Evolutionary conservation across 2,329 filamentous ascomycete genomes (phyloP).

Genomic region (Alternaria consortialis): DNA sequence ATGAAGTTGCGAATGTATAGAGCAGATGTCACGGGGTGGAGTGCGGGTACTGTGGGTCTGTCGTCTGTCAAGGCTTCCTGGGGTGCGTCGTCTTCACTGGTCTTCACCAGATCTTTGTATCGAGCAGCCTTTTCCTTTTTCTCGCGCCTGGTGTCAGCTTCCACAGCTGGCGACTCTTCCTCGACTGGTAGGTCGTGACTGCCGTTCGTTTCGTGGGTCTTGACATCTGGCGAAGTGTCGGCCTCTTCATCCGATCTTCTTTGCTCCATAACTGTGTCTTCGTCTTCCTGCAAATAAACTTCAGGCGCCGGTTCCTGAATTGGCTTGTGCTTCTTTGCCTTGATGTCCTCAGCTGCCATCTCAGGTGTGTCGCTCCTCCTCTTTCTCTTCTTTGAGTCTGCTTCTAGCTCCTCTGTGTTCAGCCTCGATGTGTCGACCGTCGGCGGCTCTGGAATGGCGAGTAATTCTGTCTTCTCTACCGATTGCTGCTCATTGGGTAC

Average conservation of each 20-base stretch:
- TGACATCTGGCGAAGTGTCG: slow-evolving; percentile 15
- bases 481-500: slow-evolving; percentile 40
- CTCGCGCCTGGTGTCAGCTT: slow-evolving; percentile 21
- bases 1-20: slow-evolving; percentile 92
- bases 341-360: slow-evolving; percentile 46
- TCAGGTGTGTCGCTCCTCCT: slow-evolving; percentile 53
- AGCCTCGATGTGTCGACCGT: slow-evolving; percentile 46
- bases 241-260: slow-evolving; percentile 30
- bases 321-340: slow-evolving; percentile 55
- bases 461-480: slow-evolving; percentile 43
- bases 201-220: slow-evolving; percentile 11
- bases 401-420: slow-evolving; percentile 49
- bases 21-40: slow-evolving; percentile 53
- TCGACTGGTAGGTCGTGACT: slow-evolving; percentile 5
- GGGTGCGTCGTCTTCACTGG: slow-evolving; percentile 18
- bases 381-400: slow-evolving; percentile 54
- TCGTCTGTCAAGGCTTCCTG: slow-evolving; percentile 39
- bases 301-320: slow-evolving; percentile 45
- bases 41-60: slow-evolving; percentile 46
- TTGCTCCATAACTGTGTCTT: slow-evolving; percentile 45
- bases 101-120: slow-evolving; percentile 46
- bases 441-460: slow-evolving; percentile 36
- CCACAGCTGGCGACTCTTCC: slow-evolving; percentile 7
- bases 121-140: slow-evolving; percentile 46
- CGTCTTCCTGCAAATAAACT: slow-evolving; percentile 42